Evolutionary conservation across 345 rosid species (phyloP).

Genomic region (Anacardium occidentale): DNA sequence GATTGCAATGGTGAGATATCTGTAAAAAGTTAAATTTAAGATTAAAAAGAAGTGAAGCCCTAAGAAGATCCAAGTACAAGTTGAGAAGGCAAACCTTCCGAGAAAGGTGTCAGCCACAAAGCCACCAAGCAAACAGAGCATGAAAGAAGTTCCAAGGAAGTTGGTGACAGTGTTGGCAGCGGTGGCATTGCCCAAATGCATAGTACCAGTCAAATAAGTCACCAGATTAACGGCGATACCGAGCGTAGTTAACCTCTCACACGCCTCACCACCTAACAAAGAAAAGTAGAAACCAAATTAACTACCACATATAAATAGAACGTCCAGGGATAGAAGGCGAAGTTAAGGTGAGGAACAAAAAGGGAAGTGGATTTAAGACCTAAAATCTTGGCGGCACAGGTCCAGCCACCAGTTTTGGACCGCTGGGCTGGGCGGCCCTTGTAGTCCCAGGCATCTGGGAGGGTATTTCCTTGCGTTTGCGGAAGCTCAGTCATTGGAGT

Average conservation of each 20-base stretch:
- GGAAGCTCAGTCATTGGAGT: conserved; percentile 44
- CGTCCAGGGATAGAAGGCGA: not conserved
- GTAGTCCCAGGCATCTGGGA: conserved; percentile 90
- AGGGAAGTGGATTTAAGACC: conserved; percentile 37
- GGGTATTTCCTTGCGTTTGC: conserved; percentile 43
- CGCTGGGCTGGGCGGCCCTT: conserved; percentile 73
- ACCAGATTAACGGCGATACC: conserved; percentile 93
- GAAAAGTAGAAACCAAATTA: not conserved
- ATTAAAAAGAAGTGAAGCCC: not conserved
- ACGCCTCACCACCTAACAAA: conserved; percentile 63
- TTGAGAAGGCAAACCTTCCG: conserved; percentile 53
- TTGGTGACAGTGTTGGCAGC: conserved; percentile 89
- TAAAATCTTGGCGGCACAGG: conserved; percentile 86
- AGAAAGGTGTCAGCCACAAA: conserved; percentile 92
- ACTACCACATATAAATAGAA: not conserved
- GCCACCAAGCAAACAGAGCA: conserved; percentile 93
- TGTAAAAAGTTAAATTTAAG: conserved; percentile 22
- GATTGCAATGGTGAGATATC: conserved; percentile 84
- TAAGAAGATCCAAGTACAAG: not conserved
- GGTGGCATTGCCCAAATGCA: conserved; percentile 87
- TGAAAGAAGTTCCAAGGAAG: conserved; percentile 92
- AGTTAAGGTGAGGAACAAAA: not conserved
- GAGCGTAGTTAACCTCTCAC: conserved; percentile 87
- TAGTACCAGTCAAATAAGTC: conserved; percentile 82
- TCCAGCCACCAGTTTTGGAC: conserved; percentile 82